Percentiles rank a stretch among this genome's conserved stretches.
Conservation (phyloP, 495 filamentous ascomycete genomes). For the Massariosphaeria phaeospora region DNA sequence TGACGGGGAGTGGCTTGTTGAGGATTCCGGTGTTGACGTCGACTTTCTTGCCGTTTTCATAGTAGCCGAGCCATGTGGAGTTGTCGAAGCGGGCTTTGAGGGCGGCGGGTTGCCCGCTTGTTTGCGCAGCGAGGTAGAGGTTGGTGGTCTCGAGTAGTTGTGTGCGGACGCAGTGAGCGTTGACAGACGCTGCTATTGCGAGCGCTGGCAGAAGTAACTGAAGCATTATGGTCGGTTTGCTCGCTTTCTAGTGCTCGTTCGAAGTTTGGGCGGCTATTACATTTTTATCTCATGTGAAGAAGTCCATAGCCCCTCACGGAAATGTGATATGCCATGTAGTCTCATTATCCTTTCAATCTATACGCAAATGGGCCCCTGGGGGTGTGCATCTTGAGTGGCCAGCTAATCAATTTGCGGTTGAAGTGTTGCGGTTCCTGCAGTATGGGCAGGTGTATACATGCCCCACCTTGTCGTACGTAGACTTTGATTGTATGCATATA, state of each 20-base stretch:
- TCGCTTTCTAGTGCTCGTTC: too few species aligned
- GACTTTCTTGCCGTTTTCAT: conserved; percentile 40
- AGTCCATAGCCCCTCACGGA: too few species aligned
- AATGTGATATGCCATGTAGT: too few species aligned
- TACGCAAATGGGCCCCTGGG: too few species aligned
- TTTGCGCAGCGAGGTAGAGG: conserved; percentile 18
- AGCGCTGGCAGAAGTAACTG: neutral
- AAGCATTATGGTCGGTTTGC: neutral
- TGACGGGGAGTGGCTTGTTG: conserved; percentile 42
- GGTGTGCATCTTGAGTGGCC: neutral
- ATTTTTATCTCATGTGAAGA: too few species aligned
- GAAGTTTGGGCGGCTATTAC: too few species aligned
- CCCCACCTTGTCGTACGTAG: conserved; percentile 7
- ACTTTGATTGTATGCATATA: neutral
- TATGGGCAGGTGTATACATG: neutral
- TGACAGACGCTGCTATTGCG: conserved; percentile 11
- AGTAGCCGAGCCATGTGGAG: conserved; percentile 34
- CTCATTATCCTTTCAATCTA: too few species aligned
- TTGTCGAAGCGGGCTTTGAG: conserved; percentile 27
- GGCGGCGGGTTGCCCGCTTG: neutral
- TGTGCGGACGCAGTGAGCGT: conserved; percentile 18
- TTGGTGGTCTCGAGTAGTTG: conserved; percentile 11
- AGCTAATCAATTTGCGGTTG: conserved; percentile 11
- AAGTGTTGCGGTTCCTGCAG: conserved; percentile 6
- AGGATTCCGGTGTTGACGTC: conserved; percentile 41